phyloP scores from a whole-genome alignment of 768 basidiomycete species.

The Collybiopsis luxurians region DNA sequence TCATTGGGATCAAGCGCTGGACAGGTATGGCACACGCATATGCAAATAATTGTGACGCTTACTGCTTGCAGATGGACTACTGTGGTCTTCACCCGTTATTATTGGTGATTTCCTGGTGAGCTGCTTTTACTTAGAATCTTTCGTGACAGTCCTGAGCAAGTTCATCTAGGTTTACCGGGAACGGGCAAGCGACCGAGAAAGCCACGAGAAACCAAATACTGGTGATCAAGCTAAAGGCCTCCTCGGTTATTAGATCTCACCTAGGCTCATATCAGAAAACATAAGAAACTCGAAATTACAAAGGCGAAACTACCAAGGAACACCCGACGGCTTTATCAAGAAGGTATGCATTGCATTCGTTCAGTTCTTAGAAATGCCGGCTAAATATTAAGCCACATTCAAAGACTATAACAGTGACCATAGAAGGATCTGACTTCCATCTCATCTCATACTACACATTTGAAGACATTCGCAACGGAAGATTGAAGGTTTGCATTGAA shows the following conservation, averaged over 20 bases:
- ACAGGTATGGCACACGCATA: constrained; percentile 46
- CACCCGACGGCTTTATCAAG: constrained; percentile 73
- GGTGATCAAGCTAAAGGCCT: constrained; percentile 44
- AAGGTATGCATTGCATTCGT: constrained; percentile 44
- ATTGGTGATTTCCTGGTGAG: constrained; percentile 81
- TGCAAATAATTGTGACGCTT: constrained; percentile 13
- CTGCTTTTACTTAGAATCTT: constrained; percentile 1
- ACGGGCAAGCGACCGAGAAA: constrained; percentile 54
- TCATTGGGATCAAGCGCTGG: constrained; percentile 87
- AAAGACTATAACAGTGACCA: constrained; percentile 81
- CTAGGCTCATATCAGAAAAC: constrained; percentile 33
- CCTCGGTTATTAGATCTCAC: constrained; percentile 36
- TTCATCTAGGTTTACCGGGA: constrained; percentile 69
- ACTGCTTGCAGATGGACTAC: constrained; percentile 44
- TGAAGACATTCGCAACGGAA: constrained; percentile 70
- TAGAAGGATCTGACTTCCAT: constrained; percentile 78
- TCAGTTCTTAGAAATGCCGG: not conserved
- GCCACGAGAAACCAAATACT: constrained; percentile 48
- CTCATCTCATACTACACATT: constrained; percentile 83
- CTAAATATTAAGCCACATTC: not conserved
- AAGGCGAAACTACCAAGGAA: constrained; percentile 45
- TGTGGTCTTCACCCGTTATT: constrained; percentile 87
- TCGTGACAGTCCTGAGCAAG: not conserved
- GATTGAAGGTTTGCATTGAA: constrained; percentile 45
- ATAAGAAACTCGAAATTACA: constrained; percentile 29